Conservation (phyloP, 805 yeast species). For the Blastobotrys chiropterorum region DNA sequence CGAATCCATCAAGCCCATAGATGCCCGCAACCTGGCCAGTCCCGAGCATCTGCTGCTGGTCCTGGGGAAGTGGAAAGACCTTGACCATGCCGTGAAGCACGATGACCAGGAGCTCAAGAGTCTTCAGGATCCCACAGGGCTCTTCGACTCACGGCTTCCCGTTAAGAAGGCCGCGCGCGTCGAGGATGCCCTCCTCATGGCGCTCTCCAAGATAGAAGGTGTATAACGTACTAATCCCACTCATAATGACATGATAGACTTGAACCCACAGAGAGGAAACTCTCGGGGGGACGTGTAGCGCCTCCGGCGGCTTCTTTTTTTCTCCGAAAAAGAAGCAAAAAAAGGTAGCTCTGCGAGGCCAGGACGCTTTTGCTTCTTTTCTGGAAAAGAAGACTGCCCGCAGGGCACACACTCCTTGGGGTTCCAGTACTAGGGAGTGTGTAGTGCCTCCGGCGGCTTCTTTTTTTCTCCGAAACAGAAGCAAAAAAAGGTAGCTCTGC, state of each 20-base stretch:
- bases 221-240: neutral
- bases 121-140: constrained; percentile 47
- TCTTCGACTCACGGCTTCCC: constrained; percentile 60
- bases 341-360: no score
- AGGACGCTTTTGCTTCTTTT: neutral
- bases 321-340: no score
- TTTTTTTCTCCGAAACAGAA: neutral
- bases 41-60: constrained; percentile 43
- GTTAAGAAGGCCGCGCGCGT: constrained; percentile 54
- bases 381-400: neutral
- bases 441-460: neutral
- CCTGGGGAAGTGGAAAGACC: constrained; percentile 57
- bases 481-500: neutral
- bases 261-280: no score
- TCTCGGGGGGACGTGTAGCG: no score
- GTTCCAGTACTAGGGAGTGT: no score
- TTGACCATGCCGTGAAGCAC: constrained; percentile 44
- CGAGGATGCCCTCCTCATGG: constrained; percentile 64
- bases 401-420: neutral
- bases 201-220: constrained; percentile 6
- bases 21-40: constrained; percentile 22
- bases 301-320: no score
- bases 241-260: neutral
- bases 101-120: constrained; percentile 49
- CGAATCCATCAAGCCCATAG: constrained; percentile 10